These are phyloP conservation scores for Aschersonia sp. DNA, from an alignment of 2,329 filamentous ascomycete species.

Conservation along the genomic window DNA sequence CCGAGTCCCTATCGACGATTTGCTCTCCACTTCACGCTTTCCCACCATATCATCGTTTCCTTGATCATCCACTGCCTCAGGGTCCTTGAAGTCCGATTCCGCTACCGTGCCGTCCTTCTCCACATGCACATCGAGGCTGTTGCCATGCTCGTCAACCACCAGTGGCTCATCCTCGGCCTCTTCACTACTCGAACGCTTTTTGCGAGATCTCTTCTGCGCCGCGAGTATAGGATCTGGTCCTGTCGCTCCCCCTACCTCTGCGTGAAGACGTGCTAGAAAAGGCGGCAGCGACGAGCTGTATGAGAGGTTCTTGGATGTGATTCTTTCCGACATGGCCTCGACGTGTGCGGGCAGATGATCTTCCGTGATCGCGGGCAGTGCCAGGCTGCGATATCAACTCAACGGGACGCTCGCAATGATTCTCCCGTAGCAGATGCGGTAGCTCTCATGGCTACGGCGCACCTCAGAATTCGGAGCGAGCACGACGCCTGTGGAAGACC, in stretches of 20 bases:
- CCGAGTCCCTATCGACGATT: slow-evolving; percentile 21
- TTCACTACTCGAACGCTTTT: slow-evolving; percentile 45
- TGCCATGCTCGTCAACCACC: slow-evolving; percentile 58
- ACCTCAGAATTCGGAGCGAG: too few species aligned
- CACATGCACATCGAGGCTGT: slow-evolving; percentile 39
- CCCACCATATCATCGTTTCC: slow-evolving; percentile 17
- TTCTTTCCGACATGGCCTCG: slow-evolving; percentile 36
- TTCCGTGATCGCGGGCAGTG: too few species aligned
- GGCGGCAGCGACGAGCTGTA: slow-evolving; percentile 48
- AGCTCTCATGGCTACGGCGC: too few species aligned
- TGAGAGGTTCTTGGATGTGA: slow-evolving; percentile 55
- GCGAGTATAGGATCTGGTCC: slow-evolving; percentile 38
- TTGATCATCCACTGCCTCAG: slow-evolving; percentile 9
- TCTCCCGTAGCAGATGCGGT: too few species aligned
- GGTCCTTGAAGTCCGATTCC: slow-evolving; percentile 12
- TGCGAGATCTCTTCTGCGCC: slow-evolving; percentile 31
- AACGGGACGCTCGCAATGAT: too few species aligned
- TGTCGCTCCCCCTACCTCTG: slow-evolving; percentile 32
- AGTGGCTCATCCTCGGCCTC: slow-evolving; percentile 66
- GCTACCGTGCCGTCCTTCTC: slow-evolving; percentile 25
- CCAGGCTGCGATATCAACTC: too few species aligned
- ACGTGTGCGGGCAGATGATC: neutral
- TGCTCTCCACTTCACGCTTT: slow-evolving; percentile 11
- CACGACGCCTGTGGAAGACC: too few species aligned
- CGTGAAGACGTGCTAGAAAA: slow-evolving; percentile 43